Base-by-base conservation (phyloP, 768 basidiomycete genomes). In the Sporobolomyces phaffii region DNA sequence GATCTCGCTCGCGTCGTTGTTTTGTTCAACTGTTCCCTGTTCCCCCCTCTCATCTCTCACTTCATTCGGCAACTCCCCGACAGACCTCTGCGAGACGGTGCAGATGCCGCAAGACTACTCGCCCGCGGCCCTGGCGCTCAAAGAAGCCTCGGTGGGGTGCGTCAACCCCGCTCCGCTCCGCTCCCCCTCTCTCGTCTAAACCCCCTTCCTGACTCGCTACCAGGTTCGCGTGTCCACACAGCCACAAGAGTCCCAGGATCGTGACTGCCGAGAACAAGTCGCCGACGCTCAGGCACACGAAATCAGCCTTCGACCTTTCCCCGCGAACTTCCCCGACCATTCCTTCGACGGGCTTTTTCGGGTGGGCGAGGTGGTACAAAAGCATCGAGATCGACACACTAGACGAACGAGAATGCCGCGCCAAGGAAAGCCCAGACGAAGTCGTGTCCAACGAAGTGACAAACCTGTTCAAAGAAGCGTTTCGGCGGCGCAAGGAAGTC, bases 311-410 rank as follows among this genome's bases (percentile, higher is more conserved):
- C 22, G 43, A 58, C 26, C 56, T 58, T 38, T 58, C 56, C 56
- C 56, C 56, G 43, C 56, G 40, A 29, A 5, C 56, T 29, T 20
- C 54, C 31, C 40, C 54, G 15, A 11, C 41, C 3, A 29, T 41
- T 4, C 24, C 38, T 17, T 36, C 38, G 3, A 14, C 43, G 13
- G 43, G 56, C 20, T 33, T 58, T 29, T 58, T 58, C 22, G 56
- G 56, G 11, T 58, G 56, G 56, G 34, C 41, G 28, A 45, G 43
- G n/a, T 58, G 56, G 56, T 58, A 58, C 56, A 45, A 47, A 45
- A 31, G 36, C 7, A 2, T 45, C 43, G 43, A 44, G 20, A 54
- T 7, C 41, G 40, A 57, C 26, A 24, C 24, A 18, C 5, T 38
- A 26, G 13, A 43, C 17, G 54, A 7, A 18, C 5, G 3, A 29